Percentiles rank a stretch among this genome's conserved stretches.
These are phyloP conservation scores for Pythium guiyangense DNA, from an alignment of 352 stramenopile genomes.

Conservation along the genomic window DNA sequence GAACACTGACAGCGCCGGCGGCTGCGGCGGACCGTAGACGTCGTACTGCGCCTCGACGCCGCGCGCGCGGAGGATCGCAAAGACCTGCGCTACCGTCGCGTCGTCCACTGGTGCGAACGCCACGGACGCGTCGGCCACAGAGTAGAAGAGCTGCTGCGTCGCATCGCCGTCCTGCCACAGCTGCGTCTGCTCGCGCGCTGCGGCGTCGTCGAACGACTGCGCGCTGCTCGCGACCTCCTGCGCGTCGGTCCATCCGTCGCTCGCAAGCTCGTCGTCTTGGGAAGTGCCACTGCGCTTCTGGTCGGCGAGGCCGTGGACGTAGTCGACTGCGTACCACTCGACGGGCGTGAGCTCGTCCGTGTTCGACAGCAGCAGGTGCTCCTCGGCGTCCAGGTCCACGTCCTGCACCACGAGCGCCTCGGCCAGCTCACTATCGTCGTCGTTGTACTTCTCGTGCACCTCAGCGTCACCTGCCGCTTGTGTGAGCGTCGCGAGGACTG, in stretches of 20 bases:
- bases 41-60: conserved; percentile 55
- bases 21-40: conserved; percentile 44
- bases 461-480: conserved; percentile 41
- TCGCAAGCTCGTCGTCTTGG: conserved; percentile 21
- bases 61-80: conserved; percentile 41
- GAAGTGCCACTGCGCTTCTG: conserved; percentile 38
- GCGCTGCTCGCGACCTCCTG: conserved; percentile 21
- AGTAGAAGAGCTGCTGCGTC: conserved; percentile 36
- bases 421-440: conserved; percentile 33
- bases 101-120: conserved; percentile 18
- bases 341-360: conserved; percentile 80
- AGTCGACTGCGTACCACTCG: too few relatives aligned
- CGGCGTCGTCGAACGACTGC: conserved; percentile 44
- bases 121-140: conserved; percentile 9
- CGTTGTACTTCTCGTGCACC: conserved; percentile 40
- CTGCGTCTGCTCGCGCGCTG: conserved; percentile 23
- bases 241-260: conserved; percentile 11
- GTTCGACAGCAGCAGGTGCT: conserved; percentile 78
- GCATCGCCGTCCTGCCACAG: conserved; percentile 43
- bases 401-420: conserved; percentile 48
- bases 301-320: conserved; percentile 49
- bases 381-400: conserved; percentile 69
- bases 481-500: conserved; percentile 27
- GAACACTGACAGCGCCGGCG: conserved; percentile 12
- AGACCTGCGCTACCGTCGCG: too few relatives aligned